A percentile compares a stretch with the other conserved stretches of the same genome.
These are phyloP conservation scores for Backusella macrospora DNA, from an alignment of 192 early-diverging fungal species.

Conservation along the genomic window DNA sequence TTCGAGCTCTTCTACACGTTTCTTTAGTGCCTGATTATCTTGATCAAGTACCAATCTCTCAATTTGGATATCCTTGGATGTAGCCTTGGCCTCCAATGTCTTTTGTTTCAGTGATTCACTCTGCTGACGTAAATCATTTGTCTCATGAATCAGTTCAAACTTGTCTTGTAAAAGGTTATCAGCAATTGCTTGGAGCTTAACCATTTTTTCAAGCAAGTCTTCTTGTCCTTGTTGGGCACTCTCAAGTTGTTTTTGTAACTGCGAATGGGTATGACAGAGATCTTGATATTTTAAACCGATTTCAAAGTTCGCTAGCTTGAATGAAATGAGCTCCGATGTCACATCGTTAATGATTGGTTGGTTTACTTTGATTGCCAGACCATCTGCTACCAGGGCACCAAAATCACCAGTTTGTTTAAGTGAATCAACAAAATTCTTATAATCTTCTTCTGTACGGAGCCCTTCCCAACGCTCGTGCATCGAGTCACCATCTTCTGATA, in stretches of 20 bases:
- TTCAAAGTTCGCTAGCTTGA: slow-evolving; percentile 48
- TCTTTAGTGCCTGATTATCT: slow-evolving; percentile 20
- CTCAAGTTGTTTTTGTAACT: slow-evolving; percentile 30
- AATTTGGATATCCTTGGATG: slow-evolving; percentile 37
- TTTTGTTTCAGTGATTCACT: slow-evolving; percentile 31
- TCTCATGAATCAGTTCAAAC: slow-evolving; percentile 19
- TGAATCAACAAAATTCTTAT: slow-evolving; percentile 30
- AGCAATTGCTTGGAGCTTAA: slow-evolving; percentile 25
- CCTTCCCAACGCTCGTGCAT: not conserved
- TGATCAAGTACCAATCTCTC: slow-evolving; percentile 33
- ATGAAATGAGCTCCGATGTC: slow-evolving; percentile 39
- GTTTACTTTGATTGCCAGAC: slow-evolving; percentile 6
- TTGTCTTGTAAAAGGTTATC: slow-evolving; percentile 33
- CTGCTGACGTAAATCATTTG: slow-evolving; percentile 25
- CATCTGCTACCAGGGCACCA: slow-evolving; percentile 37
- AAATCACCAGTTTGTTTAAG: slow-evolving; percentile 37
- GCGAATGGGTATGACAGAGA: slow-evolving; percentile 36
- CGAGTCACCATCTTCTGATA: slow-evolving; percentile 17
- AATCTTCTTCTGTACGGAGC: slow-evolving; percentile 24
- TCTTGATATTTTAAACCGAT: slow-evolving; percentile 44
- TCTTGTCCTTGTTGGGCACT: slow-evolving; percentile 29
- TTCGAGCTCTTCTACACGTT: slow-evolving; percentile 29
- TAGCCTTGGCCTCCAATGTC: slow-evolving; percentile 31
- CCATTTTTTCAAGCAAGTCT: slow-evolving; percentile 38
- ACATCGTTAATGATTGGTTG: slow-evolving; percentile 20